Evolutionary conservation across 768 basidiomycete species (phyloP).

Genomic region (Leccinum boreale): DNA sequence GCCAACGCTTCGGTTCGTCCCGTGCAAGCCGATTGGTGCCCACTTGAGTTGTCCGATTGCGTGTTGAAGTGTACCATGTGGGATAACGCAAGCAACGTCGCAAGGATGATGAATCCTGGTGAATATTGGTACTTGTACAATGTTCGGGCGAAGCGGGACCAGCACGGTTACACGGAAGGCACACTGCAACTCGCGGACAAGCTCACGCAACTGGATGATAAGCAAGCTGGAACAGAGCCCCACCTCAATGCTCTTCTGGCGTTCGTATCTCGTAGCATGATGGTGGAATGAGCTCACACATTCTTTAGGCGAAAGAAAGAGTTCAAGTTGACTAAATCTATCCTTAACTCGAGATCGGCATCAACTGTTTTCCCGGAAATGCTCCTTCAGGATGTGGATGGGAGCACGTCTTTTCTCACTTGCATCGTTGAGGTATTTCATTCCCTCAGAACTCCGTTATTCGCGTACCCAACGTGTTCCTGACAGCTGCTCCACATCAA

Average conservation of each 20-base stretch:
- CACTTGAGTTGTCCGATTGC: conserved; percentile 38
- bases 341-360: conserved; percentile 20
- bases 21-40: conserved; percentile 46
- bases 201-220: conserved; percentile 41
- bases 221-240: conserved; percentile 32
- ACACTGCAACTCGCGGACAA: conserved; percentile 47
- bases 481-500: conserved; percentile 46
- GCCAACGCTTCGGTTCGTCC: conserved; percentile 33
- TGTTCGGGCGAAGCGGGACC: conserved; percentile 40
- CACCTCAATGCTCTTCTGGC: conserved; percentile 48
- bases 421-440: conserved; percentile 56
- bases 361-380: conserved; percentile 39
- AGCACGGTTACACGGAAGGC: conserved; percentile 46
- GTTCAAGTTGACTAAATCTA: conserved; percentile 26
- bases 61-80: conserved; percentile 60
- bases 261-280: conserved; percentile 34
- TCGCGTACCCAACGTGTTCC: background rate
- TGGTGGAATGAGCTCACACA: conserved; percentile 4
- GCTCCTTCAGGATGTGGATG: conserved; percentile 46
- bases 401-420: conserved; percentile 43
- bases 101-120: conserved; percentile 42
- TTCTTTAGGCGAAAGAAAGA: conserved; percentile 47
- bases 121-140: conserved; percentile 55
- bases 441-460: background rate
- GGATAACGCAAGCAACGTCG: conserved; percentile 45